Conservation (phyloP, 139 green algal genomes). For the Bryopsis sp. region DNA sequence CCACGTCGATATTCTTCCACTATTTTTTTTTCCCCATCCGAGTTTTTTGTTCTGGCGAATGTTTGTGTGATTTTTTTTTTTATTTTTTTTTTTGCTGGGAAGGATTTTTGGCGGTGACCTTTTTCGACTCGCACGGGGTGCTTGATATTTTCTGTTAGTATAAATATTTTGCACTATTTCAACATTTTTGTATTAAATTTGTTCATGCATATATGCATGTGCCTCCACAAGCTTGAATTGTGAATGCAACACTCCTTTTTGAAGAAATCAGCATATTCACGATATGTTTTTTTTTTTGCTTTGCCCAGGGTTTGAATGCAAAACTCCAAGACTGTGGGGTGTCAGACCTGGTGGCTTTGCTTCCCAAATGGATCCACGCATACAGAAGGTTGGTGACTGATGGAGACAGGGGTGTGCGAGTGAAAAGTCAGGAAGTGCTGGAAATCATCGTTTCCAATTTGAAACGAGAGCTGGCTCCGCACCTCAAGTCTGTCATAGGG, state of each 20-base stretch:
- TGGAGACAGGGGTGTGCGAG: slow-evolving; percentile 48
- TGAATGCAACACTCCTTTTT: background rate
- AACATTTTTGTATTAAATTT: background rate
- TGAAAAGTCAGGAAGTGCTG: slow-evolving; percentile 20
- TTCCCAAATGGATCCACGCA: slow-evolving; percentile 60
- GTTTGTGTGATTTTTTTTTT: background rate
- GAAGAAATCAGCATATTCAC: background rate
- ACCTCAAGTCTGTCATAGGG: slow-evolving; percentile 49
- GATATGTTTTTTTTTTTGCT: background rate
- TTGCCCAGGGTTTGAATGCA: slow-evolving; percentile 30
- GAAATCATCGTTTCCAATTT: slow-evolving; percentile 9
- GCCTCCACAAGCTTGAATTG: background rate
- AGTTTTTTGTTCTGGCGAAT: background rate
- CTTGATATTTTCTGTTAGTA: background rate
- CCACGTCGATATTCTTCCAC: no score
- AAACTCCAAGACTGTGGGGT: slow-evolving; percentile 28
- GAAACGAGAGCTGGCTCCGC: slow-evolving; percentile 25
- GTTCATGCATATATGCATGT: background rate
- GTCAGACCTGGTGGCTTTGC: slow-evolving; percentile 24
- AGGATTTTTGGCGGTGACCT: background rate
- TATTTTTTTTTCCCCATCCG: no score
- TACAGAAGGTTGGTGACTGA: slow-evolving; percentile 61
- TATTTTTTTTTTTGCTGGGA: background rate
- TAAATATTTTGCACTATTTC: background rate
- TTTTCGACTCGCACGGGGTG: background rate